These are phyloP conservation scores for Exophiala sp. DNA, from an alignment of 2,329 filamentous ascomycete genomes.

Conservation along the genomic window DNA sequence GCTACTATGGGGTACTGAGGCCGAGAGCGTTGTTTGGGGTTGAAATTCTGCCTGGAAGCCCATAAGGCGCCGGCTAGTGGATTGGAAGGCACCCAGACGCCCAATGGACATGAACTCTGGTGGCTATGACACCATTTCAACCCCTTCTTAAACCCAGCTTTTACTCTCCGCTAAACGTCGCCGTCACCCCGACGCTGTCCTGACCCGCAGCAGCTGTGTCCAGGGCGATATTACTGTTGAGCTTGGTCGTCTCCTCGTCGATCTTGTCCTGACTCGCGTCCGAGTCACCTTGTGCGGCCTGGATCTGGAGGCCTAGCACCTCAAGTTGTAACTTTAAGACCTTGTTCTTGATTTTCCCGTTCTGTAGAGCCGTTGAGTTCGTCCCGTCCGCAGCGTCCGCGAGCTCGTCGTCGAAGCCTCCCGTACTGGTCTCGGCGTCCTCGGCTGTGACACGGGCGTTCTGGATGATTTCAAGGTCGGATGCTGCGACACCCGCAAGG, in stretches of 20 bases:
- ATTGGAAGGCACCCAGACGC: too few species aligned
- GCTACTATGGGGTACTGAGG: too few species aligned
- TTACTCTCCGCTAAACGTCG: slow-evolving; percentile 4
- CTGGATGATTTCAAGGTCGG: slow-evolving; percentile 52
- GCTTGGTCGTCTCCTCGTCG: slow-evolving; percentile 49
- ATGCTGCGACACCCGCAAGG: slow-evolving; percentile 45
- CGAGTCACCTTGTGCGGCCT: slow-evolving; percentile 49
- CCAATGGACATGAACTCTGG: too few species aligned
- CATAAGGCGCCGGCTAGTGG: too few species aligned
- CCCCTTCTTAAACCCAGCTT: too few species aligned
- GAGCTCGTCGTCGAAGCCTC: slow-evolving; percentile 54
- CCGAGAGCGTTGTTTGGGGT: too few species aligned
- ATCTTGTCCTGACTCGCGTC: slow-evolving; percentile 40
- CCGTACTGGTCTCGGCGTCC: slow-evolving; percentile 45
- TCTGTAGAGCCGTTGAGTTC: slow-evolving; percentile 47
- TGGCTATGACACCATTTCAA: too few species aligned
- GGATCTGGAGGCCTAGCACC: slow-evolving; percentile 50
- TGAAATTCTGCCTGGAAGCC: too few species aligned
- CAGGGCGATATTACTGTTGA: slow-evolving; percentile 50
- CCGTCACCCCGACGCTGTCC: slow-evolving; percentile 25
- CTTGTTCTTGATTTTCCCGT: slow-evolving; percentile 61
- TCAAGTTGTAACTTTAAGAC: slow-evolving; percentile 57
- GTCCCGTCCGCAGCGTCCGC: slow-evolving; percentile 41
- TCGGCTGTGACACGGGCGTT: slow-evolving; percentile 51
- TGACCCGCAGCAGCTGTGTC: slow-evolving; percentile 37